These are phyloP conservation scores for Phytophthora meadii DNA, from an alignment of 352 stramenopile genomes.

Conservation along the genomic window DNA sequence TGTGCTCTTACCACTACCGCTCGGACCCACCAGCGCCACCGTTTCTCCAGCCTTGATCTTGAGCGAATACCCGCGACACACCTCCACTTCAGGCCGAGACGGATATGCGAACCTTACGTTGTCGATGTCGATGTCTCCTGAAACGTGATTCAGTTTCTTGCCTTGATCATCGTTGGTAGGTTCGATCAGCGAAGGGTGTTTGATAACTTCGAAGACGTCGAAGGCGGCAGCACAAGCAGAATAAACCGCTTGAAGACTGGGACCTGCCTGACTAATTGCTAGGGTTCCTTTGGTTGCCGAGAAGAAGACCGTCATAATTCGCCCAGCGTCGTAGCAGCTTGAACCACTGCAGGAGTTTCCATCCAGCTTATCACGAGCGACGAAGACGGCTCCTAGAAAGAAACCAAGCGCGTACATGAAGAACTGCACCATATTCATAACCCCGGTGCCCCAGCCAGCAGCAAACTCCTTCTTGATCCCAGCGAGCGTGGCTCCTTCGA, in stretches of 20 bases:
- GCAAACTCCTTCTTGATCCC: conserved; percentile 50
- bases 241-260: conserved; percentile 46
- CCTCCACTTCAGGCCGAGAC: conserved; percentile 46
- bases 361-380: conserved; percentile 36
- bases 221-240: conserved; percentile 43
- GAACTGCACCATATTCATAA: conserved; percentile 49
- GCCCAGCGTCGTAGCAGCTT: conserved; percentile 49
- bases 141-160: conserved; percentile 28
- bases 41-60: conserved; percentile 55
- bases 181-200: conserved; percentile 57
- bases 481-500: conserved; percentile 32
- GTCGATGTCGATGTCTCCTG: conserved; percentile 80
- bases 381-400: conserved; percentile 50
- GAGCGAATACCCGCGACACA: conserved; percentile 52
- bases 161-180: conserved; percentile 36
- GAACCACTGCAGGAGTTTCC: conserved; percentile 30
- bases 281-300: conserved; percentile 49
- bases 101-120: conserved; percentile 76
- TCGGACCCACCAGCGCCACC: conserved; percentile 60
- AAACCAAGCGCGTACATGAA: conserved; percentile 64
- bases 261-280: conserved; percentile 45
- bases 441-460: conserved; percentile 42
- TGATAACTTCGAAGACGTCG: conserved; percentile 62
- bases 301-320: conserved; percentile 61
- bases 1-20: conserved; percentile 69